These are phyloP conservation scores for Mucor circinelloides DNA, from an alignment of 371 early-diverging fungal genomes.

Conservation along the genomic window DNA sequence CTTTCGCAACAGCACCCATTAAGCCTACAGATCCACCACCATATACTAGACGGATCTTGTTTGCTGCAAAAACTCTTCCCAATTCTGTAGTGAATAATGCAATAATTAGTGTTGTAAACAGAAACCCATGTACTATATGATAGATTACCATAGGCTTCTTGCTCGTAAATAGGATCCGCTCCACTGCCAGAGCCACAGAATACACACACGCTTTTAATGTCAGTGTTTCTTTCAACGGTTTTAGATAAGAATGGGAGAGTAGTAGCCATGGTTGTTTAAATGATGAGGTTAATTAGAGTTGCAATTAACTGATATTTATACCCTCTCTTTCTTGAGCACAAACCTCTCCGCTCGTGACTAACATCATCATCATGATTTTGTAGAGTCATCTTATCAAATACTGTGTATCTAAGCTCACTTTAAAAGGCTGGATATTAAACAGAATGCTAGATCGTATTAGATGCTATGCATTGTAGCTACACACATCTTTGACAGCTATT, in stretches of 20 bases:
- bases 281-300: not conserved
- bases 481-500: not conserved
- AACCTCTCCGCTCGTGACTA: not conserved
- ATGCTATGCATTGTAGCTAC: not conserved
- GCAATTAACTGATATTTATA: not conserved
- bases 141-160: slow-evolving; percentile 56
- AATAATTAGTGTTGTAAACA: not conserved
- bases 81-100: slow-evolving; percentile 42
- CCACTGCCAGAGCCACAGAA: slow-evolving; percentile 74
- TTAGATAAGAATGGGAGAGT: not conserved
- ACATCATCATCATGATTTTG: not conserved
- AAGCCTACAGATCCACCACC: slow-evolving; percentile 81
- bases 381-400: not conserved
- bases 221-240: not conserved
- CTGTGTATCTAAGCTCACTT: not conserved
- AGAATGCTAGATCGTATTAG: not conserved
- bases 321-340: not conserved
- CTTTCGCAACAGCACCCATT: slow-evolving; percentile 81
- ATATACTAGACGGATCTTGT: slow-evolving; percentile 78
- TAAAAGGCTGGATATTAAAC: not conserved
- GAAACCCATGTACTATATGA: not conserved
- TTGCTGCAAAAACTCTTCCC: slow-evolving; percentile 62
- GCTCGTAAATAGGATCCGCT: slow-evolving; percentile 55
- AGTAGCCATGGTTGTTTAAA: not conserved
- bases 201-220: slow-evolving; percentile 67